These are phyloP conservation scores for Exophiala bonariae DNA, from an alignment of 2,329 filamentous ascomycete genomes.

Conservation along the genomic window DNA sequence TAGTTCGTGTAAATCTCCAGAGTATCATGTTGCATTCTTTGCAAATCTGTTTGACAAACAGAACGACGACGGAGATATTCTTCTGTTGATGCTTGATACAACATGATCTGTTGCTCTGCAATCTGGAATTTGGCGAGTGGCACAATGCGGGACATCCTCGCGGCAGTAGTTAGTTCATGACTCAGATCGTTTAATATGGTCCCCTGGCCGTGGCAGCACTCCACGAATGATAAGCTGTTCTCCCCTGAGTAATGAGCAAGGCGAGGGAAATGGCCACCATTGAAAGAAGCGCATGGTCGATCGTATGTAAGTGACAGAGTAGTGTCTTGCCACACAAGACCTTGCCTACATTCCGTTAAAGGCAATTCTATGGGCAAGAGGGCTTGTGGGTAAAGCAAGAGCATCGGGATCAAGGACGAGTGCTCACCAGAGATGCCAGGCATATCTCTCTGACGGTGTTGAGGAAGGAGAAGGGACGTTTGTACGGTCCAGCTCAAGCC, in stretches of 20 bases:
- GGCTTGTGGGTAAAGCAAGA: too few species aligned
- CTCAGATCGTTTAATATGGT: slow-evolving; percentile 8
- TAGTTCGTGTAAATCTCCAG: slow-evolving; percentile 11
- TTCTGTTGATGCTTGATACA: slow-evolving; percentile 6
- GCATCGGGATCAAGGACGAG: too few species aligned
- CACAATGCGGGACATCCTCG: not conserved
- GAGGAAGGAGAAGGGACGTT: slow-evolving; percentile 1
- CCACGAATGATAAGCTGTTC: slow-evolving; percentile 2
- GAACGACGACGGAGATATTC: slow-evolving; percentile 8
- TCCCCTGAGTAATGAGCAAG: not conserved
- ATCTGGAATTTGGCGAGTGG: slow-evolving; percentile 5
- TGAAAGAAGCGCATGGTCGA: slow-evolving; percentile 1
- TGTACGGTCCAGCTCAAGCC: slow-evolving; percentile 3
- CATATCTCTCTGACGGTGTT: not conserved
- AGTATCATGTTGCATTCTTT: slow-evolving; percentile 6
- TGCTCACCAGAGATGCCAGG: slow-evolving; percentile 10
- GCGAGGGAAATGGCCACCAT: slow-evolving; percentile 4
- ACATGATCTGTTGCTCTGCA: slow-evolving; percentile 7
- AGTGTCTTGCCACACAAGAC: slow-evolving; percentile 12
- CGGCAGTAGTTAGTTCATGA: slow-evolving; percentile 5
- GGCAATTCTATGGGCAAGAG: too few species aligned
- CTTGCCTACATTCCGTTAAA: too few species aligned
- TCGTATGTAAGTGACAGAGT: slow-evolving; percentile 9
- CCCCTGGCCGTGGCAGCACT: slow-evolving; percentile 7
- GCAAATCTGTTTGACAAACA: slow-evolving; percentile 1